phyloP scores from a whole-genome alignment of 1,139 yeast genomes.

The Blastobotrys buckinghamii region DNA sequence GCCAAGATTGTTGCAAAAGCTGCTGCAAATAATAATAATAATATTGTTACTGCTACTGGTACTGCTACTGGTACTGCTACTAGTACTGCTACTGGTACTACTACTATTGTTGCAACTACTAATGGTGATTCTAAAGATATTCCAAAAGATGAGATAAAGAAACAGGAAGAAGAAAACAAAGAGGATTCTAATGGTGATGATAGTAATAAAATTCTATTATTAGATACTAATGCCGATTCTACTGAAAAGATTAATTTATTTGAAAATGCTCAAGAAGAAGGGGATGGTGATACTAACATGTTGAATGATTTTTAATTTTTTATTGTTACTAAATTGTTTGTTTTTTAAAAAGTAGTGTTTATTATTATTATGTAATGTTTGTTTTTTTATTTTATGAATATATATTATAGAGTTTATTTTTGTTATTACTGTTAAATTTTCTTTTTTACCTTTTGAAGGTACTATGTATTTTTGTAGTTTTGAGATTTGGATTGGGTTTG shows the following conservation, averaged over 20 bases:
- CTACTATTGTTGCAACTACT: not conserved
- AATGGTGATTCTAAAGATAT: too few relatives aligned
- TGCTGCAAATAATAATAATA: not conserved
- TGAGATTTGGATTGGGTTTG: too few relatives aligned
- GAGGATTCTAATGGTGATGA: not conserved
- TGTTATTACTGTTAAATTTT: too few relatives aligned
- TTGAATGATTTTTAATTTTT: slow-evolving; percentile 4
- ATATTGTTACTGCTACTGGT: not conserved
- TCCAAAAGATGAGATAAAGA: too few relatives aligned
- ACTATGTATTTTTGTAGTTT: too few relatives aligned
- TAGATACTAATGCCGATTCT: not conserved
- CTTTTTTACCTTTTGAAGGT: too few relatives aligned
- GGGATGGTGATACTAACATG: not conserved
- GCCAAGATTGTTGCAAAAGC: not conserved
- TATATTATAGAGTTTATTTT: not conserved
- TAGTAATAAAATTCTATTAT: not conserved
- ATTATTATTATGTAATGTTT: not conserved
- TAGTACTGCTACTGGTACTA: not conserved
- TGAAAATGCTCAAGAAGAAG: not conserved
- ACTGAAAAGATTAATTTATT: not conserved
- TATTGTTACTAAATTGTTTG: not conserved
- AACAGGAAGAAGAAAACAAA: too few relatives aligned
- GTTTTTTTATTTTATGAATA: not conserved
- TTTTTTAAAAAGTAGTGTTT: not conserved
- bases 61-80: not conserved